phyloP scores from a whole-genome alignment of 768 basidiomycete species.

The Trametes punicea region DNA sequence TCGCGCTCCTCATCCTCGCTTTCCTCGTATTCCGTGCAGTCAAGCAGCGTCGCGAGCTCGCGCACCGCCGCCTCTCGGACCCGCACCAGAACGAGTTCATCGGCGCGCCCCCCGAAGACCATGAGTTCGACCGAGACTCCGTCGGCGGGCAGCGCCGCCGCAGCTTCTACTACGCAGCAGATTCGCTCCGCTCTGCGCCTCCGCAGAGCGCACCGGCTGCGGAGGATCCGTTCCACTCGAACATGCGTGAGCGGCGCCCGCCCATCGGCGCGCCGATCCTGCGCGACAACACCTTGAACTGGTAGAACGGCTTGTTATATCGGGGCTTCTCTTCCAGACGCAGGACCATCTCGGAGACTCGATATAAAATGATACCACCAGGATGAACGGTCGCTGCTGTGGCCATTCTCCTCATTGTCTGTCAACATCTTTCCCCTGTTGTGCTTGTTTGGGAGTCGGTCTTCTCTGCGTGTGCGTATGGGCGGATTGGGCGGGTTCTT shows the following conservation, averaged over 20 bases:
- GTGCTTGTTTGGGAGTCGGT: constrained; percentile 12
- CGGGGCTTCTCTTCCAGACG: not conserved
- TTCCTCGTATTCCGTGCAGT: constrained; percentile 70
- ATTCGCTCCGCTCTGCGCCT: constrained; percentile 50
- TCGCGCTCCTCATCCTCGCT: constrained; percentile 67
- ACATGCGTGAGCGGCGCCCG: constrained; percentile 56
- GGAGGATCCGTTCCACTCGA: constrained; percentile 34
- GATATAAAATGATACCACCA: constrained; percentile 12
- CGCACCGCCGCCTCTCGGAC: constrained; percentile 73
- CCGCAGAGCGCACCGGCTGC: constrained; percentile 32
- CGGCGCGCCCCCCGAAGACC: constrained; percentile 57
- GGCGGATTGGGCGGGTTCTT: not conserved
- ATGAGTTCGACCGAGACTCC: constrained; percentile 75
- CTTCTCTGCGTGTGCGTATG: constrained; percentile 3
- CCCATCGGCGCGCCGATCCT: constrained; percentile 77
- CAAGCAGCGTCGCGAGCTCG: constrained; percentile 62
- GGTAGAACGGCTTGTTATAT: constrained; percentile 40
- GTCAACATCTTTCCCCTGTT: not conserved
- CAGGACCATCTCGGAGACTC: not conserved
- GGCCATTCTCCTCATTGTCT: not conserved
- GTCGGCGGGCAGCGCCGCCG: constrained; percentile 68
- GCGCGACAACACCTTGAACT: constrained; percentile 82
- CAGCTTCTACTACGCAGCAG: constrained; percentile 87
- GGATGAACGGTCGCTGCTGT: not conserved
- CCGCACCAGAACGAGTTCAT: constrained; percentile 28